Conservation (phyloP, 257 asterid genomes). For the Petunia axillaris region DNA sequence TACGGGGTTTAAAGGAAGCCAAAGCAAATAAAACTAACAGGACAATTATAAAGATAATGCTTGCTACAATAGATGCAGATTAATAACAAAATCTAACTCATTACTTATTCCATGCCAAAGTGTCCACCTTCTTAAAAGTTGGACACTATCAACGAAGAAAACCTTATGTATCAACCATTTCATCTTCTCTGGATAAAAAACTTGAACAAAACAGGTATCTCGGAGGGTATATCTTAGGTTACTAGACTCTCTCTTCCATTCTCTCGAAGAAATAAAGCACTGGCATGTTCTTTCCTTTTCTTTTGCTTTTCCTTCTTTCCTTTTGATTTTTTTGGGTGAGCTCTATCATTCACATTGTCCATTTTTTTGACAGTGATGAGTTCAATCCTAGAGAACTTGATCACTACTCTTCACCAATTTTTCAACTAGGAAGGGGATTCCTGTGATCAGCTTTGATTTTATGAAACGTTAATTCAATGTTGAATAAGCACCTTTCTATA, state of each 20-base stretch:
- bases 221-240: conserved; percentile 32
- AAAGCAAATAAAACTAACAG: too few relatives aligned
- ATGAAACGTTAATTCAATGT: not conserved
- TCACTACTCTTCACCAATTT: not conserved
- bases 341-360: not conserved
- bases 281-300: not conserved
- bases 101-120: too few relatives aligned
- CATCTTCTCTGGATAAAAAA: conserved; percentile 25
- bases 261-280: not conserved
- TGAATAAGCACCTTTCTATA: conserved; percentile 1
- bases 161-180: conserved; percentile 42
- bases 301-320: not conserved
- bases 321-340: not conserved
- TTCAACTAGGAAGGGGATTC: not conserved
- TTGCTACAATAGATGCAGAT: too few relatives aligned
- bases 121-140: too few relatives aligned
- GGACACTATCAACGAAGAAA: conserved; percentile 65
- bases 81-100: too few relatives aligned
- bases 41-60: too few relatives aligned
- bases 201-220: conserved; percentile 27
- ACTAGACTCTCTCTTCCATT: not conserved
- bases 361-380: conserved; percentile 8
- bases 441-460: not conserved
- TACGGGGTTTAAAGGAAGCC: too few relatives aligned
- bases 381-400: not conserved